Evolutionary conservation across 345 rosid genomes (phyloP), one percentile per base, ranked within the genome.

Genomic region (Fremontodendron californicum): DNA sequence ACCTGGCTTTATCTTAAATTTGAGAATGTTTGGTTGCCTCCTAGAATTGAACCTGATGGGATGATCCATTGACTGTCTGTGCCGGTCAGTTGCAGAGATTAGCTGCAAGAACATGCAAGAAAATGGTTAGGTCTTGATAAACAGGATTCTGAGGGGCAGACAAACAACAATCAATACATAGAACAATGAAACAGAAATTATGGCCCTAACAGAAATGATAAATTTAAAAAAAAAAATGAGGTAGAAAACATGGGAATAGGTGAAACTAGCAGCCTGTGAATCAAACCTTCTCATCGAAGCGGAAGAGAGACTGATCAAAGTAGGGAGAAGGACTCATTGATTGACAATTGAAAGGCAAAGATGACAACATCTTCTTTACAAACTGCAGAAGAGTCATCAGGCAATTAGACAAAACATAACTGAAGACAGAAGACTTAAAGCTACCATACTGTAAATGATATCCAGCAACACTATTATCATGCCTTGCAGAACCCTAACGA

Each of bases 261-360:
- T 37, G 33, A 49, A 6, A 69, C 55, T 48, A 70, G 74, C 15
- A 42, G 76, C 58, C 46, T 49, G 21, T 60, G 78, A 75, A 83
- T 67, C 85, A 73, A 79, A 93, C 99, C 96, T 96, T 96, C 79
- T 96, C 99, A 81, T 93, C 97, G 60, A 82, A 96, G 64, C 96
- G 93, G 80, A 93, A 96, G 65, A 96, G 97, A 76, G 93, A 90
- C 55, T 90, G 99, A 82, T 96, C 99, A 69, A 93, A 93, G 76
- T 93, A 96, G 60, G 99, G 99, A 77, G 99, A 96, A n/a, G 99
- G 98, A 84, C 94, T 90, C 77, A 85, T 91, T 80, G 97, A 93
- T 78, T 96, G 99, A 73, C 98, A 92, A 81, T 86, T 85, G 76
- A 90, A 90, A 77, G 98, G 93, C 83, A 96, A 87, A 21, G 96